Conservation (phyloP, 805 yeast genomes). For the Pichia exigua region DNA sequence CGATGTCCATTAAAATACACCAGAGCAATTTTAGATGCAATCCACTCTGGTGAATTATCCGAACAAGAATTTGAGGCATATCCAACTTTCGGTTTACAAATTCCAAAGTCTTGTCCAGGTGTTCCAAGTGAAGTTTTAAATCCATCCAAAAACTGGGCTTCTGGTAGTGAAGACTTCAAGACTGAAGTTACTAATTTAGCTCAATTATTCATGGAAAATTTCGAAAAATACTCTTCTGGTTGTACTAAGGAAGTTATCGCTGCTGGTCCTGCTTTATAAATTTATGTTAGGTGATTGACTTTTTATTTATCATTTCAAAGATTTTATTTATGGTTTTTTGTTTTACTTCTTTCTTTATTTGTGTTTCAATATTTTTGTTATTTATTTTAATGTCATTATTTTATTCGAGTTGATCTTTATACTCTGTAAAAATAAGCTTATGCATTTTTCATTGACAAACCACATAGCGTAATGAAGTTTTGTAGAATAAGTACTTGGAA, state of each 20-base stretch:
- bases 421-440: too few relatives aligned
- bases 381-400: background rate
- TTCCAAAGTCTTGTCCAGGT: slow-evolving; percentile 74
- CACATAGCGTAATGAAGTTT: background rate
- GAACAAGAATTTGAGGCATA: slow-evolving; percentile 75
- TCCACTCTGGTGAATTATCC: slow-evolving; percentile 83
- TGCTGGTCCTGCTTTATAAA: slow-evolving; percentile 73
- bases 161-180: slow-evolving; percentile 44
- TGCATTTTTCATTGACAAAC: background rate
- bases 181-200: slow-evolving; percentile 62
- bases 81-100: slow-evolving; percentile 78
- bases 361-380: background rate
- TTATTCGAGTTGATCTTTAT: background rate
- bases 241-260: slow-evolving; percentile 82
- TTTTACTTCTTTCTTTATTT: background rate
- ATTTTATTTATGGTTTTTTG: background rate
- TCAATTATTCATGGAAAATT: slow-evolving; percentile 73
- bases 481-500: too few relatives aligned
- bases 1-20: slow-evolving; percentile 97
- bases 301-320: background rate
- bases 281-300: background rate
- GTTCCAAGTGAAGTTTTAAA: slow-evolving; percentile 83
- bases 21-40: slow-evolving; percentile 90
- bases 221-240: slow-evolving; percentile 71
- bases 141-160: slow-evolving; percentile 78